phyloP scores from a whole-genome alignment of 179 eudicot species.

The Beta macrorhiza region DNA sequence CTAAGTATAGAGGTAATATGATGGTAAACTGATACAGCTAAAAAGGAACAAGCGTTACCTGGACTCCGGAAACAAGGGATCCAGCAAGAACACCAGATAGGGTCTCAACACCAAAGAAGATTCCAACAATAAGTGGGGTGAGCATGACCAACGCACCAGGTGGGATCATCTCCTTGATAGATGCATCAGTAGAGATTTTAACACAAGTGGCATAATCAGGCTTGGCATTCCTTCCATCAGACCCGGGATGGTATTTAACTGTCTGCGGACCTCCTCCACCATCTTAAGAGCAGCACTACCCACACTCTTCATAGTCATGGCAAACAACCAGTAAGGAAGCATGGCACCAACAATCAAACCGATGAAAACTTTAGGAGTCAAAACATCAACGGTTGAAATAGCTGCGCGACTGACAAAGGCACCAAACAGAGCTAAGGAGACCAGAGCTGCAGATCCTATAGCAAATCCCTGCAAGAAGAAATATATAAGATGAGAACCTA shows the following conservation, averaged over 20 bases:
- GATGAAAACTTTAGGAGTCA: constrained; percentile 85
- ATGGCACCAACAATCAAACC: constrained; percentile 87
- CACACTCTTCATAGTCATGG: constrained; percentile 96
- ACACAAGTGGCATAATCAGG: constrained; percentile 90
- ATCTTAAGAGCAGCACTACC: constrained; percentile 83
- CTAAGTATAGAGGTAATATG: background rate
- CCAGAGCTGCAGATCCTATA: constrained; percentile 92
- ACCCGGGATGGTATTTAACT: constrained; percentile 84
- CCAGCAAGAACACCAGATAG: constrained; percentile 96
- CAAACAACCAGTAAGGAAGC: constrained; percentile 96
- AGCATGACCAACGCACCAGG: constrained; percentile 95
- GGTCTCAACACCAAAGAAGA: constrained; percentile 84
- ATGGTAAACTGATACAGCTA: background rate
- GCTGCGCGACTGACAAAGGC: constrained; percentile 88
- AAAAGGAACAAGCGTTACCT: constrained; percentile 42
- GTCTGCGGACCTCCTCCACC: constrained; percentile 93
- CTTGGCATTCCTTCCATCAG: constrained; percentile 81
- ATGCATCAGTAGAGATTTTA: constrained; percentile 89
- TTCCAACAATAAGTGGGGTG: constrained; percentile 87
- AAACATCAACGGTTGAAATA: constrained; percentile 68
- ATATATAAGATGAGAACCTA: background rate
- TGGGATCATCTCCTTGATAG: constrained; percentile 85
- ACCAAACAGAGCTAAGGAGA: constrained; percentile 84
- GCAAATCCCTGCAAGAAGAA: constrained; percentile 68
- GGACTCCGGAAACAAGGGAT: constrained; percentile 94